Evolutionary conservation across 106 monocot species (phyloP).

Genomic region (Ottelia alismoides): DNA sequence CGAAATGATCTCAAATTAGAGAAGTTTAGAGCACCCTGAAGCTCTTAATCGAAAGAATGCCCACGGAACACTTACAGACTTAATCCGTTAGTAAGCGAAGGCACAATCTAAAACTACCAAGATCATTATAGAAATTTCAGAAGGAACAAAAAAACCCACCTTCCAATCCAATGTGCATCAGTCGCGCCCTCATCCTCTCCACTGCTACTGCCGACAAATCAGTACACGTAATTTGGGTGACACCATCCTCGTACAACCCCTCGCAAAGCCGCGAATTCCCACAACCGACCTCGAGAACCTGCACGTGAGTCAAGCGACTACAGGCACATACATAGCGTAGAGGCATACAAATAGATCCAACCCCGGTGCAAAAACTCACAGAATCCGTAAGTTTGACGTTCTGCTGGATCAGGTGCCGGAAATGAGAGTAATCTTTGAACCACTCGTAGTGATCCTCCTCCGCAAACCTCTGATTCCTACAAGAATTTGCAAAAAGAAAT

Average conservation of each 20-base stretch:
- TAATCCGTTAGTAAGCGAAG: too few species aligned
- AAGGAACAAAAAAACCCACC: too few species aligned
- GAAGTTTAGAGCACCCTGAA: too few species aligned
- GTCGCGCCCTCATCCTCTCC: constrained; percentile 38
- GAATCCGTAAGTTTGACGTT: constrained; percentile 32
- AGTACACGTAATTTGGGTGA: constrained; percentile 59
- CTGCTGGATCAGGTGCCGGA: constrained; percentile 68
- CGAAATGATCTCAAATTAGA: too few species aligned
- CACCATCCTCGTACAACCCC: constrained; percentile 41
- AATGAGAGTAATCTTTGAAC: constrained; percentile 92
- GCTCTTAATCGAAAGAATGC: too few species aligned
- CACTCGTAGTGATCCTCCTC: constrained; percentile 97
- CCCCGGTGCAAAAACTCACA: too few species aligned
- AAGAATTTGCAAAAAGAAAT: background rate
- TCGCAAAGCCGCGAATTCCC: constrained; percentile 81
- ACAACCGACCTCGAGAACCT: constrained; percentile 89
- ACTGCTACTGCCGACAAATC: constrained; percentile 75
- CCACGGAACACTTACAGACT: too few species aligned
- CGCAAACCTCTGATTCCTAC: constrained; percentile 67
- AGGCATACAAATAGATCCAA: too few species aligned
- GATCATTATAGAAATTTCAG: too few species aligned
- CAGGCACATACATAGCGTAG: too few species aligned
- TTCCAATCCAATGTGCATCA: constrained; percentile 33
- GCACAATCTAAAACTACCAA: too few species aligned
- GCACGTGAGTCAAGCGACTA: too few species aligned